Conservation (phyloP, 2,329 filamentous ascomycete species). For the Ophiosphaerella korrae region DNA sequence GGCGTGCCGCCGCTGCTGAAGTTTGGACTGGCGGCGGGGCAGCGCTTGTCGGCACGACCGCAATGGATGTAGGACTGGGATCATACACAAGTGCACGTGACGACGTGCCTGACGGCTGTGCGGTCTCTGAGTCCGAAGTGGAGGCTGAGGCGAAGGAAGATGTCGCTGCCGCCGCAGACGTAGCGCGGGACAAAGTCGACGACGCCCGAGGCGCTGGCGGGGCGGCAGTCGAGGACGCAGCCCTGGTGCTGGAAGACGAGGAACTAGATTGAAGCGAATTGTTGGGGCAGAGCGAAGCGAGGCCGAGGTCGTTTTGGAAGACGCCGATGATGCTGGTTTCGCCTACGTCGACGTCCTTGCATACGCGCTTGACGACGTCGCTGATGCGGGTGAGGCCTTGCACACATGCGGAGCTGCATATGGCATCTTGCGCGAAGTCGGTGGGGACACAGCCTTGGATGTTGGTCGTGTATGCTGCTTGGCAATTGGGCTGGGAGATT, state of each 20-base stretch:
- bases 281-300: constrained; percentile 47
- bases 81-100: constrained; percentile 17
- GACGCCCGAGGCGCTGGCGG: constrained; percentile 15
- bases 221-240: constrained; percentile 6
- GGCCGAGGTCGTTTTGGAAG: constrained; percentile 49
- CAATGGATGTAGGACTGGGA: constrained; percentile 19
- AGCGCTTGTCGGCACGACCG: constrained; percentile 13
- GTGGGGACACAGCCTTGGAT: constrained; percentile 48
- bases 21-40: background rate
- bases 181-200: constrained; percentile 7
- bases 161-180: constrained; percentile 1
- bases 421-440: constrained; percentile 46
- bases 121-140: constrained; percentile 6
- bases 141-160: constrained; percentile 4
- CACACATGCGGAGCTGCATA: constrained; percentile 48
- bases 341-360: constrained; percentile 41
- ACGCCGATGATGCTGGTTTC: constrained; percentile 50
- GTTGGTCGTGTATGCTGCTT: constrained; percentile 47
- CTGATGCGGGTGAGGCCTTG: constrained; percentile 46
- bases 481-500: constrained; percentile 47
- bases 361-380: constrained; percentile 39
- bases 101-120: constrained; percentile 10
- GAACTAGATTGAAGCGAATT: constrained; percentile 21
- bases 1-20: constrained; percentile 5
- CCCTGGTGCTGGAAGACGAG: constrained; percentile 5